Evolutionary conservation across 192 early-diverging fungal genomes (phyloP).

Genomic region (Lunasporangiospora selenospora): DNA sequence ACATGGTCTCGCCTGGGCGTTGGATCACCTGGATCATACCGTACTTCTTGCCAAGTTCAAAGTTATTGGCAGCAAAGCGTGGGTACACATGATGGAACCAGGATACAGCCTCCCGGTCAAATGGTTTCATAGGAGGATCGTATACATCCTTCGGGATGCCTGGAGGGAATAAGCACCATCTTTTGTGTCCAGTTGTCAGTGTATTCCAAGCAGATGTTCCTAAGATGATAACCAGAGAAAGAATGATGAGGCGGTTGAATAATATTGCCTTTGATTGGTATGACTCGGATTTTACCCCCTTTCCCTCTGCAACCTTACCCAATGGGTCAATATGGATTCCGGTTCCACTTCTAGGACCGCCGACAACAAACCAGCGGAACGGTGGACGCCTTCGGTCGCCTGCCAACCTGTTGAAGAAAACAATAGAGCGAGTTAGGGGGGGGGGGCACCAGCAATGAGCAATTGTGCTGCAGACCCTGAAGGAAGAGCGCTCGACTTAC

Average conservation of each 20-base stretch:
- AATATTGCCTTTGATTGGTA: too few species aligned
- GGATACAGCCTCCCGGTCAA: conserved; percentile 75
- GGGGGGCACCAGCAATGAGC: too few species aligned
- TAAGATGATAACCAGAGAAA: neutral
- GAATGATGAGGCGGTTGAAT: too few species aligned
- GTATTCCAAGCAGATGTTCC: conserved; percentile 88
- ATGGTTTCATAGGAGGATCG: conserved; percentile 62
- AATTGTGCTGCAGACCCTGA: too few species aligned
- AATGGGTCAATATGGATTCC: conserved; percentile 78
- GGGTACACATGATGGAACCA: conserved; percentile 75
- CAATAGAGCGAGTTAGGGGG: too few species aligned
- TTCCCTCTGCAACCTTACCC: too few species aligned
- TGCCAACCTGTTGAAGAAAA: too few species aligned
- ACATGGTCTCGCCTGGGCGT: conserved; percentile 79
- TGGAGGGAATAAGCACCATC: conserved; percentile 85
- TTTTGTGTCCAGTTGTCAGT: conserved; percentile 71
- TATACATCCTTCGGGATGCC: conserved; percentile 59
- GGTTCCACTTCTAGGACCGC: conserved; percentile 75
- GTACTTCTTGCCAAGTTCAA: conserved; percentile 63
- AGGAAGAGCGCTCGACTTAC: conserved; percentile 11
- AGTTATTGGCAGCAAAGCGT: conserved; percentile 49
- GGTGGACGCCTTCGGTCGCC: conserved; percentile 71
- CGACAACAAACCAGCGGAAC: conserved; percentile 80
- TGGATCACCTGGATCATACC: conserved; percentile 77
- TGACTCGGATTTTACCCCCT: neutral